Percentiles rank a stretch among this genome's conserved stretches.
Evolutionary conservation across 129 eudicot species (phyloP).

Genomic region (Escallonia herrerae): DNA sequence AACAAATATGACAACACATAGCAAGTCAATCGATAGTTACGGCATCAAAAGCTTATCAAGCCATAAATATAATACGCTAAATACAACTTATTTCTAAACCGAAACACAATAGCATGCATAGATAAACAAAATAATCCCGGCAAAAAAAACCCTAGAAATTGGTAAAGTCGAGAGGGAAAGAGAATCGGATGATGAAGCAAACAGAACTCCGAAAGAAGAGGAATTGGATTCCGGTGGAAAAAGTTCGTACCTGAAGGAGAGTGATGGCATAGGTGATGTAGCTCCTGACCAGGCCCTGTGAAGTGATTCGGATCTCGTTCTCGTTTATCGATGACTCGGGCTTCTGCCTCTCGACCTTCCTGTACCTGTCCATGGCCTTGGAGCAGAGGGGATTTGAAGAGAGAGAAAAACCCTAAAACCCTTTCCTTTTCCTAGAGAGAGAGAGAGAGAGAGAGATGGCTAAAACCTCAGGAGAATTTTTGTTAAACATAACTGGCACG

Average conservation of each 20-base stretch:
- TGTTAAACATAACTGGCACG: too few species aligned
- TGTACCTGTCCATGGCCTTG: conserved; percentile 71
- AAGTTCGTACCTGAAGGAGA: conserved; percentile 56
- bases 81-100: background rate
- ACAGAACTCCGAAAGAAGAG: background rate
- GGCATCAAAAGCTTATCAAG: too few species aligned
- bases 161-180: background rate
- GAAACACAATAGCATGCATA: background rate
- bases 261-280: conserved; percentile 77
- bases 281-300: conserved; percentile 76
- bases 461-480: too few species aligned
- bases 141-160: background rate
- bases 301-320: conserved; percentile 89
- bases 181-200: background rate
- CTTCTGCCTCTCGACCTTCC: conserved; percentile 68
- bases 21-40: too few species aligned
- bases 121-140: background rate
- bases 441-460: background rate
- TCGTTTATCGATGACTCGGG: conserved; percentile 49
- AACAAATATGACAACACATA: too few species aligned
- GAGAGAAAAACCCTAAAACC: conserved; percentile 36
- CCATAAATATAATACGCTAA: too few species aligned
- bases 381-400: background rate
- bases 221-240: background rate
- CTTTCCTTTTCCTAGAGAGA: background rate